Evolutionary conservation across 140 eudicot genomes (phyloP).

Genomic region (Oenanthe javanica): DNA sequence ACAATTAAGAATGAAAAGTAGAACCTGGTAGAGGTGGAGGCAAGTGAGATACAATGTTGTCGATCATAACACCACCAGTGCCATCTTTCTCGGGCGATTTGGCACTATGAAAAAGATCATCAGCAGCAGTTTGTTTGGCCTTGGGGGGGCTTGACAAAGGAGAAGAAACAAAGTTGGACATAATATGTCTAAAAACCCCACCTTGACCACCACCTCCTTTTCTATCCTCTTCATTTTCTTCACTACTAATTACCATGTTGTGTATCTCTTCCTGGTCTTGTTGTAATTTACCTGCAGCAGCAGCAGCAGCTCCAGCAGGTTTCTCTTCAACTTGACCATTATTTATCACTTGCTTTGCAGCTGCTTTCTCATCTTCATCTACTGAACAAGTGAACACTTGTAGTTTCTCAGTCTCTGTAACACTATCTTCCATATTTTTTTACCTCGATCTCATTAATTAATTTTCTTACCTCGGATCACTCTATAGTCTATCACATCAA

Average conservation of each 20-base stretch:
- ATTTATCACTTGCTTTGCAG: conserved; percentile 20
- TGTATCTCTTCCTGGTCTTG: conserved; percentile 8
- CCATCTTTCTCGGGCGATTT: conserved; percentile 5
- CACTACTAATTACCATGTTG: too few relatives aligned
- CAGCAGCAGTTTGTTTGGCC: not conserved
- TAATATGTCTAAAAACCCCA: conserved; percentile 4
- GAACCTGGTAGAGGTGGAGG: conserved; percentile 41
- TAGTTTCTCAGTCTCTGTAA: conserved; percentile 27
- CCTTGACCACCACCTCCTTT: not conserved
- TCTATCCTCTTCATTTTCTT: not conserved
- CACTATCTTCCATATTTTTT: conserved; percentile 38
- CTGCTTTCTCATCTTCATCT: conserved; percentile 15
- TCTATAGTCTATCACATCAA: too few relatives aligned
- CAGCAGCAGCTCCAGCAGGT: conserved; percentile 5
- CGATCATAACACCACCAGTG: conserved; percentile 12
- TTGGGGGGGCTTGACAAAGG: not conserved
- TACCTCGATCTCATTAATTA: too few relatives aligned
- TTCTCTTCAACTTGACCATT: conserved; percentile 22
- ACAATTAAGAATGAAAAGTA: not conserved
- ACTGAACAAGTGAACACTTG: not conserved
- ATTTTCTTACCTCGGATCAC: too few relatives aligned
- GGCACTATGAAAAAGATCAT: not conserved
- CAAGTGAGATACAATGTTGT: conserved; percentile 34
- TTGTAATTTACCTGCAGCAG: not conserved
- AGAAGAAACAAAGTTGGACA: conserved; percentile 9